Percentiles rank a stretch among this genome's conserved stretches.
These are phyloP conservation scores for Trichoderma gracile DNA, from an alignment of 2,329 filamentous ascomycete genomes.

Conservation along the genomic window DNA sequence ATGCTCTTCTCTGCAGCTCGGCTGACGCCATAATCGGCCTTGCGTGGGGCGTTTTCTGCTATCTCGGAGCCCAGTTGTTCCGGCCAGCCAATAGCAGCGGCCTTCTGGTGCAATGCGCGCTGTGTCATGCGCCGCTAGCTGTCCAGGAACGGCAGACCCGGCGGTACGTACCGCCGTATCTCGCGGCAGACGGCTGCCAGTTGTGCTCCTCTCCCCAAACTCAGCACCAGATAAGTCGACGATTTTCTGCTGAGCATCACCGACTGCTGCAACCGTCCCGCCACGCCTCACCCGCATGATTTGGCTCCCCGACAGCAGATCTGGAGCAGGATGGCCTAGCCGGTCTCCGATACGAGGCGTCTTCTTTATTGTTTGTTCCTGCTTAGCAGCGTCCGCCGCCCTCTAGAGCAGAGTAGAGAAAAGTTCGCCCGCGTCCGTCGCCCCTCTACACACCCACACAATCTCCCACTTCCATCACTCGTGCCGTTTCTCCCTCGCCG, in stretches of 20 bases:
- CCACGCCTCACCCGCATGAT: slow-evolving; percentile 21
- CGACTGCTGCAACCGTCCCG: background rate
- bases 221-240: slow-evolving; percentile 12
- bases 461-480: slow-evolving; percentile 2
- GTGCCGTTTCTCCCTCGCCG: slow-evolving; percentile 33
- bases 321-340: slow-evolving; percentile 30
- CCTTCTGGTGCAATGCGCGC: background rate
- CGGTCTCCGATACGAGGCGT: slow-evolving; percentile 25
- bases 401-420: slow-evolving; percentile 5
- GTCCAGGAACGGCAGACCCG: slow-evolving; percentile 19
- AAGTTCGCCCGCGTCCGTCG: slow-evolving; percentile 9
- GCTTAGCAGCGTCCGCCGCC: background rate
- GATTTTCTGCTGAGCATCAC: slow-evolving; percentile 19
- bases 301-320: slow-evolving; percentile 11
- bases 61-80: slow-evolving; percentile 16
- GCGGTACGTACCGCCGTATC: slow-evolving; percentile 20
- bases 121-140: slow-evolving; percentile 26
- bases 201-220: slow-evolving; percentile 26
- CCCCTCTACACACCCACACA: slow-evolving; percentile 6
- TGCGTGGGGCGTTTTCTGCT: background rate
- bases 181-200: slow-evolving; percentile 22
- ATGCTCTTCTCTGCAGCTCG: slow-evolving; percentile 15
- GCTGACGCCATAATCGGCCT: slow-evolving; percentile 17
- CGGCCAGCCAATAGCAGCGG: slow-evolving; percentile 19
- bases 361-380: slow-evolving; percentile 17